Evolutionary conservation across 768 basidiomycete species (phyloP).

Genomic region (Termitomyces sp.): DNA sequence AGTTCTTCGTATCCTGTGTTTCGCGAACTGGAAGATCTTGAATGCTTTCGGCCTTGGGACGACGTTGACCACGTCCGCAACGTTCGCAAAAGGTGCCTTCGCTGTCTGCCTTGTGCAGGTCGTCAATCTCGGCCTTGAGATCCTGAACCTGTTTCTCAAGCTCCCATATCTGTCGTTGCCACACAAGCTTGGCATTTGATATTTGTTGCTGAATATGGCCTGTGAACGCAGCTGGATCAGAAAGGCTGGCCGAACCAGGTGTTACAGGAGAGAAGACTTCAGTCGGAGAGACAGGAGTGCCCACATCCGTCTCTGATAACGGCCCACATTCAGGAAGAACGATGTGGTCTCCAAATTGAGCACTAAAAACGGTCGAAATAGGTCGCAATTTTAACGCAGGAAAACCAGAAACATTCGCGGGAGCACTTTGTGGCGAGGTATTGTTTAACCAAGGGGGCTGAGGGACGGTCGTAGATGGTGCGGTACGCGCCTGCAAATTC

Average conservation of each 20-base stretch:
- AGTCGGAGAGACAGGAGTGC: slow-evolving; percentile 47
- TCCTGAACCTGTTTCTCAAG: slow-evolving; percentile 69
- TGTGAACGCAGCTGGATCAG: slow-evolving; percentile 12
- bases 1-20: slow-evolving; percentile 17
- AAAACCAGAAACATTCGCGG: slow-evolving; percentile 57
- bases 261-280: slow-evolving; percentile 37
- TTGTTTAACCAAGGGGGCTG: slow-evolving; percentile 20
- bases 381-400: slow-evolving; percentile 66
- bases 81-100: slow-evolving; percentile 43
- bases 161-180: slow-evolving; percentile 73
- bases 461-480: slow-evolving; percentile 9
- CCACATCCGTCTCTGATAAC: slow-evolving; percentile 34
- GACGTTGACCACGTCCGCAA: slow-evolving; percentile 50
- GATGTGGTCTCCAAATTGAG: slow-evolving; percentile 54
- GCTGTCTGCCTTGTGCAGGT: slow-evolving; percentile 33
- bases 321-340: slow-evolving; percentile 26
- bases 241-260: slow-evolving; percentile 13
- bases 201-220: slow-evolving; percentile 49
- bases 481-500: slow-evolving; percentile 18
- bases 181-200: slow-evolving; percentile 47
- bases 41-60: not conserved
- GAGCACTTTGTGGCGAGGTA: slow-evolving; percentile 52
- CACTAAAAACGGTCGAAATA: slow-evolving; percentile 69
- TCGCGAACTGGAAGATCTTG: not conserved
- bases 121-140: slow-evolving; percentile 64